phyloP scores from a whole-genome alignment of 2,329 filamentous ascomycete genomes.

The Arthrobotrys iridis region DNA sequence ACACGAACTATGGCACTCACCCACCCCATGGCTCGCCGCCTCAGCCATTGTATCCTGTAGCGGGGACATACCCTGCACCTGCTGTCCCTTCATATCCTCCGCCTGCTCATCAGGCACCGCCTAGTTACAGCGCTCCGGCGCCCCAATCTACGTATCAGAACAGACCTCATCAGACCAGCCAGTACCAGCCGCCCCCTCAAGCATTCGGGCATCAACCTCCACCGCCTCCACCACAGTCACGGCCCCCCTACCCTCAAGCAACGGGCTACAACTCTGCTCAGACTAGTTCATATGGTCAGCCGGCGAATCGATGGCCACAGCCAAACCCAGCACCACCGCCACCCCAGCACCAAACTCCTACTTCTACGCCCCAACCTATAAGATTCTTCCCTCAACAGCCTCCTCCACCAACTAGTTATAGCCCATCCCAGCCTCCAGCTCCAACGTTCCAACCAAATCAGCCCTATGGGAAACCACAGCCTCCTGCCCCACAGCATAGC shows the following conservation, averaged over 20 bases:
- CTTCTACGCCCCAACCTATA: slow-evolving; percentile 36
- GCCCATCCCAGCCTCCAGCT: slow-evolving; percentile 26
- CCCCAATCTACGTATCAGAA: slow-evolving; percentile 32
- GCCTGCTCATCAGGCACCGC: slow-evolving; percentile 27
- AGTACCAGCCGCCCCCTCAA: slow-evolving; percentile 50
- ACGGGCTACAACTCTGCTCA: slow-evolving; percentile 19
- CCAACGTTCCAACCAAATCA: slow-evolving; percentile 26
- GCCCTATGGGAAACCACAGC: slow-evolving; percentile 45
- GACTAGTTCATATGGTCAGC: slow-evolving; percentile 37
- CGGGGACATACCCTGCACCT: slow-evolving; percentile 29
- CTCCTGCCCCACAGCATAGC: not conserved
- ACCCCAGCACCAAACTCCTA: slow-evolving; percentile 34
- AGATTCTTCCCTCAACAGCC: slow-evolving; percentile 52
- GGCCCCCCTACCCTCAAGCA: slow-evolving; percentile 41
- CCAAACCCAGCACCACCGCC: slow-evolving; percentile 34
- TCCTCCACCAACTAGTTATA: slow-evolving; percentile 44
- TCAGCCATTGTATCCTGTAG: slow-evolving; percentile 44
- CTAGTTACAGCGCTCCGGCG: slow-evolving; percentile 31
- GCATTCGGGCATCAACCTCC: slow-evolving; percentile 51
- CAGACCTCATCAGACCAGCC: slow-evolving; percentile 42
- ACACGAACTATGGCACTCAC: slow-evolving; percentile 43
- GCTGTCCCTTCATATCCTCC: slow-evolving; percentile 31
- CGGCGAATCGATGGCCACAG: slow-evolving; percentile 42
- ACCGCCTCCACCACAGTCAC: slow-evolving; percentile 30
- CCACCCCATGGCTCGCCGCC: slow-evolving; percentile 40